phyloP scores from a whole-genome alignment of 208 protist genomes.

The Leishmania mexicana region DNA sequence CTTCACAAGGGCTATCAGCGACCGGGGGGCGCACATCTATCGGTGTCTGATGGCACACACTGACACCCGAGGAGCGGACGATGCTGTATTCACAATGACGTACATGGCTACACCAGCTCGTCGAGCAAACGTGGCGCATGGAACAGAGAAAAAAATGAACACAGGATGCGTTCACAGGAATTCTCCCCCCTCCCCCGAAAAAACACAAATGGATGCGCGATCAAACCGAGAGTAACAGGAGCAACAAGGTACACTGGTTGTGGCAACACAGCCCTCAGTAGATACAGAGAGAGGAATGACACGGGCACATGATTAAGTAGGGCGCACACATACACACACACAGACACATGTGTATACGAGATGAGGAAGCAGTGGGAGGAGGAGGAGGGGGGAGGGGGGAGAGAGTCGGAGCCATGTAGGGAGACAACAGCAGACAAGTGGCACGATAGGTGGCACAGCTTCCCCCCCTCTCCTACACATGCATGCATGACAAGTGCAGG shows the following conservation, averaged over 20 bases:
- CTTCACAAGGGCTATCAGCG: neutral
- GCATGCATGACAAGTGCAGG: neutral
- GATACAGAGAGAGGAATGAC: neutral
- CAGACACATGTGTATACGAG: neutral
- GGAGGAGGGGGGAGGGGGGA: neutral
- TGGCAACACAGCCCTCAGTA: neutral
- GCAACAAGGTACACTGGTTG: neutral
- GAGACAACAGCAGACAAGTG: neutral
- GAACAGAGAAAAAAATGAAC: neutral
- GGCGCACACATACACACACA: neutral
- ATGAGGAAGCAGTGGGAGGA: neutral
- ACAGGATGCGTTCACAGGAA: neutral
- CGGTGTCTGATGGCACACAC: neutral
- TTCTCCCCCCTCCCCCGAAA: neutral
- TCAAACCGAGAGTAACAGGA: neutral
- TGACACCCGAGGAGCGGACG: neutral
- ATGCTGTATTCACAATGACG: neutral
- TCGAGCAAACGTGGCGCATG: neutral
- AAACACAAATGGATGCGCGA: neutral
- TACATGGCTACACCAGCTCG: neutral
- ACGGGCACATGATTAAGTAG: neutral
- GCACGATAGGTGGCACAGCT: neutral
- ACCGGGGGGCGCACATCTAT: neutral
- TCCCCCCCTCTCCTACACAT: neutral
- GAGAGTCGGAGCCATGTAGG: neutral